These are phyloP conservation scores for Musa beccarii DNA, from an alignment of 176 grass and related monocot species.

Conservation along the genomic window DNA sequence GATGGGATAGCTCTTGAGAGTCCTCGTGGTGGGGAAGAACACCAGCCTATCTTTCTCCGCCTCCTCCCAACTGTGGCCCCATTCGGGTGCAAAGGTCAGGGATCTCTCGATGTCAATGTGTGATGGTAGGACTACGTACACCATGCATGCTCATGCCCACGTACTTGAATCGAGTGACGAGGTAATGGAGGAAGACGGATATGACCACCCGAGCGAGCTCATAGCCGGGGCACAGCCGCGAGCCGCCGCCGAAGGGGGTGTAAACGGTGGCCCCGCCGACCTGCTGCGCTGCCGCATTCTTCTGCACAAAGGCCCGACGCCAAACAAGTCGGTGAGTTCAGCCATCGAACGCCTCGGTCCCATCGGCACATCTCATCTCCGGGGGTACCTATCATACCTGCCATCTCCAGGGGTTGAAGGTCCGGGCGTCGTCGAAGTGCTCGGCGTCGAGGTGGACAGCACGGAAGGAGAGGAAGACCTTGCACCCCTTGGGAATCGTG, in stretches of 20 bases:
- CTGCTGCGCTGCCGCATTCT: conserved; percentile 38
- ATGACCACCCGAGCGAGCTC: conserved; percentile 81
- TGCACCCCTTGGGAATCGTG: conserved; percentile 89
- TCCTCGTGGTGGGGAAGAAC: conserved; percentile 84
- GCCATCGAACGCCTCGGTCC: not conserved
- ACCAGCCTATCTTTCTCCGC: conserved; percentile 68
- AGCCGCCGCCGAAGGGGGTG: conserved; percentile 74
- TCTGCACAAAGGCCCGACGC: conserved; percentile 20
- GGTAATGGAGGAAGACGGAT: conserved; percentile 73
- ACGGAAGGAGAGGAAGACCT: conserved; percentile 81
- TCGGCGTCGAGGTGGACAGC: conserved; percentile 73
- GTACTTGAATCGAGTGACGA: conserved; percentile 72
- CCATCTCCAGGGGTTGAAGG: conserved; percentile 94
- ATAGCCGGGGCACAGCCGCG: conserved; percentile 65
- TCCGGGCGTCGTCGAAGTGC: conserved; percentile 63
- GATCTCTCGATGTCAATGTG: not conserved
- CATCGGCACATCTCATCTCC: not conserved
- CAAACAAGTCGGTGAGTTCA: not conserved
- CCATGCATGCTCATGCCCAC: too few species aligned
- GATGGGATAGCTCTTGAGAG: conserved; percentile 81
- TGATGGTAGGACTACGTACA: not conserved
- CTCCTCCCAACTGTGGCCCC: conserved; percentile 62
- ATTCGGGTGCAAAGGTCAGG: conserved; percentile 1
- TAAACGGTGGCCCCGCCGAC: conserved; percentile 43
- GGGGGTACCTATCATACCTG: conserved; percentile 20